A percentile compares a stretch with the other conserved stretches of the same genome.
These are phyloP conservation scores for Suhomyces panamericanus DNA, from an alignment of 1,139 yeast species.

Conservation along the genomic window DNA sequence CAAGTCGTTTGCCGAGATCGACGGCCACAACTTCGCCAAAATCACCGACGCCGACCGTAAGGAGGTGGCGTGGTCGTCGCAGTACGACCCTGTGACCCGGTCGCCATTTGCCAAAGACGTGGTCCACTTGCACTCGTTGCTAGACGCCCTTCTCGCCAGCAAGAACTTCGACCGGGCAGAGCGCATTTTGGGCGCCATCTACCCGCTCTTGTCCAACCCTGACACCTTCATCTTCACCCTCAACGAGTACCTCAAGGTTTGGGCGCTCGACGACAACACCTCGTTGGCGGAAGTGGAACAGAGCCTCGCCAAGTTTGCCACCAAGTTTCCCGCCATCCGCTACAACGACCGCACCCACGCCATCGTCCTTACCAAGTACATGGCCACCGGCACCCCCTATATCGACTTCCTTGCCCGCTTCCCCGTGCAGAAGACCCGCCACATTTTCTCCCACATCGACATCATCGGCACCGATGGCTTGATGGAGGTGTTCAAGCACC, in stretches of 20 bases:
- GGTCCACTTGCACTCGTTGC: constrained; percentile 68
- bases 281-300: constrained; percentile 28
- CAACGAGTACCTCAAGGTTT: constrained; percentile 40
- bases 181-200: constrained; percentile 58
- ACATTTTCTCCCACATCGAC: constrained; percentile 64
- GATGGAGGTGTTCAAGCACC: constrained; percentile 35
- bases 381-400: constrained; percentile 15
- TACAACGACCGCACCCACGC: constrained; percentile 52
- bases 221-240: constrained; percentile 36
- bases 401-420: constrained; percentile 16
- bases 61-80: constrained; percentile 39
- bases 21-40: constrained; percentile 15
- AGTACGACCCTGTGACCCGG: constrained; percentile 44
- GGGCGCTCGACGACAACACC: constrained; percentile 32
- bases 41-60: constrained; percentile 22
- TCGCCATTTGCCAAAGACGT: constrained; percentile 58
- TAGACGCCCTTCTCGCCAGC: constrained; percentile 77
- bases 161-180: constrained; percentile 73
- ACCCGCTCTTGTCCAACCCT: constrained; percentile 40
- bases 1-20: constrained; percentile 27
- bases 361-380: constrained; percentile 22
- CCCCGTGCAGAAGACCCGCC: constrained; percentile 25
- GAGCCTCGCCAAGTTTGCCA: constrained; percentile 29
- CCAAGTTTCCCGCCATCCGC: constrained; percentile 29
- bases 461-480: constrained; percentile 67